Base-by-base conservation (phyloP, 2,329 filamentous ascomycete species). In the Orbilia quercus region DNA sequence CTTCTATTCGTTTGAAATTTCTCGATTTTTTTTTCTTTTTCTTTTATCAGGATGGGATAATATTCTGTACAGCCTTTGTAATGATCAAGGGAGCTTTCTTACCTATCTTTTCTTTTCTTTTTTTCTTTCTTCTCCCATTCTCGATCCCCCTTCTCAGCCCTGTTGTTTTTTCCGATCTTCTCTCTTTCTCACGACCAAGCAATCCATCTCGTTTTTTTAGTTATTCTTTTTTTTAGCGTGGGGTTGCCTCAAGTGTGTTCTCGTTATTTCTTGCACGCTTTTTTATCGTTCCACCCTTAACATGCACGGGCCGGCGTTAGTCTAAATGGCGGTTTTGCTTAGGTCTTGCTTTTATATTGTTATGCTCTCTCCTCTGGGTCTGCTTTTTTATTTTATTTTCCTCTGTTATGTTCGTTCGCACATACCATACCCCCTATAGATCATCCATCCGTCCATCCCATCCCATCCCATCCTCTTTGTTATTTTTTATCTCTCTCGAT, bases 351-450 rank as follows among this genome's bases (percentile, higher is more conserved):
- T n/a, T 36, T 40, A 51, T 23, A 34, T 22, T 14, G 14, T 59
- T 51, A 36, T 60, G 51, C 51, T 72, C 53, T 55, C 38, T 22
- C 31, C 51, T 71, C 40, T 34, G 53, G 44, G 53, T 63, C 50
- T 54, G 31, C 12, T 45, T 47, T 58, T 31, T 18, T 40, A 20
- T 20, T 18, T n/a, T n/a, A n/a, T n/a, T n/a, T n/a, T 25, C 4
- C 54, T 45, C 18, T 16, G 23, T 23, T 57, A 40, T 48, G 44
- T 42, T 59, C 51, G 20, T 42, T 22, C 48, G 20, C 47, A 47
- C 59, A 60, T 38, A 55, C 28, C 67, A 73, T 73, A 73, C 69
- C 69, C 69, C 69, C 69, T 66, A 73, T 73, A 73, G 69, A 73
- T 36, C 55, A 65, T 66, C 69, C 67, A n/a, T n/a, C n/a, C n/a